Percentiles rank a stretch among this genome's conserved stretches.
phyloP scores from a whole-genome alignment of 441 rosid species.

The Erodium texanum region DNA sequence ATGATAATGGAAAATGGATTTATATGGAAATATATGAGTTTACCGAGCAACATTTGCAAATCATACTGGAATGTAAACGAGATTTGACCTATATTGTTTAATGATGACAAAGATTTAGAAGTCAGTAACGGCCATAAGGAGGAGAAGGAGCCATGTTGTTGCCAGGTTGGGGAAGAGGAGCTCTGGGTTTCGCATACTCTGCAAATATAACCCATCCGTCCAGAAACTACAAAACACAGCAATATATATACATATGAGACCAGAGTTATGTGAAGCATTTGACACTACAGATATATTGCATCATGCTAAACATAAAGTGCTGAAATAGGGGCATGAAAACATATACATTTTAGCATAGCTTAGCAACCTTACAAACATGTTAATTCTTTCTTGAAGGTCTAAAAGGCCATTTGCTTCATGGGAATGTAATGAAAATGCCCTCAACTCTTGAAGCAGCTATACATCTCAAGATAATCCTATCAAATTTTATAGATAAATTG shows the following conservation, averaged over 20 bases:
- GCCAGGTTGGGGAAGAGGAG: slow-evolving; percentile 23
- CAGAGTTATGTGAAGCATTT: background rate
- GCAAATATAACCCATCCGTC: slow-evolving; percentile 98
- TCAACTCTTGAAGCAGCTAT: background rate
- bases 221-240: slow-evolving; percentile 48
- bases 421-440: background rate
- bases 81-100: too few species aligned
- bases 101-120: background rate
- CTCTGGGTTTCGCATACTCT: slow-evolving; percentile 70
- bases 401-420: background rate
- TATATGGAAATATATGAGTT: too few species aligned
- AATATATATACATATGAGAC: background rate
- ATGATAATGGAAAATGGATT: too few species aligned
- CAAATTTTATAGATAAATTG: background rate
- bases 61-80: too few species aligned
- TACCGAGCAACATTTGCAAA: too few species aligned
- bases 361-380: background rate
- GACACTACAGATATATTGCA: background rate
- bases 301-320: background rate
- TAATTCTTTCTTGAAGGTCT: background rate
- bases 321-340: background rate
- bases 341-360: background rate
- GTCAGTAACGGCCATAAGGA: slow-evolving; percentile 27
- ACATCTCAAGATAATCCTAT: background rate
- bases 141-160: slow-evolving; percentile 24